These are phyloP conservation scores for Xanthoconium stramineum DNA, from an alignment of 768 basidiomycete species.

Conservation along the genomic window DNA sequence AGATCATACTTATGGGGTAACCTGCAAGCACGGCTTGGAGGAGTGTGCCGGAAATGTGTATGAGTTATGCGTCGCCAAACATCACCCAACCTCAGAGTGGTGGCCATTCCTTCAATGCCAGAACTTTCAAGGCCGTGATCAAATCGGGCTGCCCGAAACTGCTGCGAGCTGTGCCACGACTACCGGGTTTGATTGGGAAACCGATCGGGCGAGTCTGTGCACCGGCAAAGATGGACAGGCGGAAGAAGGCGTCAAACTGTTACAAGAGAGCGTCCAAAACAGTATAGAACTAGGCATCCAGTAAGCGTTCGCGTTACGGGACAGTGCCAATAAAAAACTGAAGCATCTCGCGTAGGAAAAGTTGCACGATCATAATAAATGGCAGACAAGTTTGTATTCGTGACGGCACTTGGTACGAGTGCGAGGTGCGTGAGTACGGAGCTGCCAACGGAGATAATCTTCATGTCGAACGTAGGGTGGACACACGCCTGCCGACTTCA, in stretches of 20 bases:
- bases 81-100: slow-evolving; percentile 56
- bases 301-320: slow-evolving; percentile 37
- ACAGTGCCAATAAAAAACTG: slow-evolving; percentile 6
- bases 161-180: slow-evolving; percentile 63
- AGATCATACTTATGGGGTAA: slow-evolving; percentile 71
- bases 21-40: slow-evolving; percentile 72
- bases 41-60: slow-evolving; percentile 92
- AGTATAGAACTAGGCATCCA: slow-evolving; percentile 49
- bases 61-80: slow-evolving; percentile 74
- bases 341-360: slow-evolving; percentile 49
- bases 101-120: slow-evolving; percentile 85
- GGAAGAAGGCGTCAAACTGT: slow-evolving; percentile 58
- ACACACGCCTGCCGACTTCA: slow-evolving; percentile 71
- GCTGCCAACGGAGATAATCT: slow-evolving; percentile 22
- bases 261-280: slow-evolving; percentile 55
- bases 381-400: slow-evolving; percentile 66
- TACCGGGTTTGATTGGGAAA: slow-evolving; percentile 67
- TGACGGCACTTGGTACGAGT: slow-evolving; percentile 76
- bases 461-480: slow-evolving; percentile 53
- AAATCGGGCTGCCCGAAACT: slow-evolving; percentile 63
- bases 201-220: slow-evolving; percentile 52
- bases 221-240: slow-evolving; percentile 59
- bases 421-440: slow-evolving; percentile 53
- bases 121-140: slow-evolving; percentile 57
- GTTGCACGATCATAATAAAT: slow-evolving; percentile 84